Base-by-base conservation (phyloP, 495 filamentous ascomycete species). In the Talaromyces liani region DNA sequence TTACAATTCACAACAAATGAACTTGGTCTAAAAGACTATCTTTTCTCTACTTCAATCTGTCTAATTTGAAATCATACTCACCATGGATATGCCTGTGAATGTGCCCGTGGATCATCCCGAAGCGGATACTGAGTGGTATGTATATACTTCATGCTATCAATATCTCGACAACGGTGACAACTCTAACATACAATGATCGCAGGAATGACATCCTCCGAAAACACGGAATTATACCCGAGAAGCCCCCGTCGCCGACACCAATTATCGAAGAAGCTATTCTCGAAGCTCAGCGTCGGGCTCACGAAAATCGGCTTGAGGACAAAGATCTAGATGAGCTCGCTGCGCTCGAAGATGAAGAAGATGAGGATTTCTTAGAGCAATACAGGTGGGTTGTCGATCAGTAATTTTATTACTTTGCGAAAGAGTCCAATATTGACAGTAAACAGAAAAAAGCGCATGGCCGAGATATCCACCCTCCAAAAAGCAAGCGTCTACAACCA, bases 151-250 rank as follows among this genome's bases (percentile, higher is more conserved):
- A 54, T 22, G 10, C 14, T 24, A 0, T 12, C 22, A 31, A 33
- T 45, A 27, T 10, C 67, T 57, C 68, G 57, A 51, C 61, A 53
- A 65, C 27, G 65, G 65, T 65, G 34, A 22, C 39, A 58, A 22
- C 60, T 58, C 53, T 61, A 64, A 63, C 57, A 61, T 41, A 16
- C 55, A 22, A 58, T 31, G 60, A 49, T 20, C 6, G 5, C 72
- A 97, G 93, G 93, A 99, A 99, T 70, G 94, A 99, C 65, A 99
- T 99, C 70, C 90, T 99, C 58, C 91, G 94, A 62, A 92, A 96
- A 73, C 92, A 98, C 77, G 90, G 91, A 47, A 79, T 99, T 60
- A 98, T 99, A 62, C 94, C 94, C 12, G 93, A 97, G 71, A 97
- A 96, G 73, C 92, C 93, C 1, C 91, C 93, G 16, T 95, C 92